A percentile compares a stretch with the other conserved stretches of the same genome.
phyloP scores from a whole-genome alignment of 2,329 filamentous ascomycete species.

The Aspergillus felis region DNA sequence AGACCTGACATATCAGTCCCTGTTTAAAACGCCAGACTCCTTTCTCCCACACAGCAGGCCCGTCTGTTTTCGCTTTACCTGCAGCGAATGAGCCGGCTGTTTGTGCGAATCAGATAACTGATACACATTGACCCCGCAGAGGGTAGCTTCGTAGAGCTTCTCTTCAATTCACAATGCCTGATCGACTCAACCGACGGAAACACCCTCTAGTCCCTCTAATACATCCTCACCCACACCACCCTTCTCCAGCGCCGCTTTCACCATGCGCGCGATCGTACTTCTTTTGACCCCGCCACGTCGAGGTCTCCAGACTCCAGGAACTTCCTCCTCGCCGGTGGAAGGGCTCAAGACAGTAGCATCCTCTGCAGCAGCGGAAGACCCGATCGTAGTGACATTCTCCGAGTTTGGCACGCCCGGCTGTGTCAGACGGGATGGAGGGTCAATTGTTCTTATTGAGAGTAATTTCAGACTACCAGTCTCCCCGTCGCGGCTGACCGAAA shows the following conservation, averaged over 20 bases:
- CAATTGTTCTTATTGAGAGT: slow-evolving; percentile 67
- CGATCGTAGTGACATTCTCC: slow-evolving; percentile 54
- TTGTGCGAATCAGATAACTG: neutral
- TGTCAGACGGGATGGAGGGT: slow-evolving; percentile 69
- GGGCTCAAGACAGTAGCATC: slow-evolving; percentile 42
- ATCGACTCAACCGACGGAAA: slow-evolving; percentile 54
- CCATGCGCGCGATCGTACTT: slow-evolving; percentile 66
- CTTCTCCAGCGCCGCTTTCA: slow-evolving; percentile 69
- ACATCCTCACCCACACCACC: slow-evolving; percentile 85
- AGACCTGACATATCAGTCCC: neutral
- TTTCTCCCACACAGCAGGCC: neutral
- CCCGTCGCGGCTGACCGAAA: slow-evolving; percentile 61
- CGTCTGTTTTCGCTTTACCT: neutral
- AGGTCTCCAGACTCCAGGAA: slow-evolving; percentile 75
- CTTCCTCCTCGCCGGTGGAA: slow-evolving; percentile 56
- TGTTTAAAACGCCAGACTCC: neutral
- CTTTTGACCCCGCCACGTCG: slow-evolving; percentile 80
- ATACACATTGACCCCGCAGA: neutral
- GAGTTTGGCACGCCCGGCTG: slow-evolving; percentile 66
- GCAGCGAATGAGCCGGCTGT: neutral
- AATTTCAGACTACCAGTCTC: slow-evolving; percentile 52
- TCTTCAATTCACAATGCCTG: neutral
- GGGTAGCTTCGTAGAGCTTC: neutral
- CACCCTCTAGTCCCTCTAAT: slow-evolving; percentile 69
- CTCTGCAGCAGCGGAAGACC: slow-evolving; percentile 35